Base-by-base conservation (phyloP, 2,329 filamentous ascomycete species). In the Microsporum ferrugineum region DNA sequence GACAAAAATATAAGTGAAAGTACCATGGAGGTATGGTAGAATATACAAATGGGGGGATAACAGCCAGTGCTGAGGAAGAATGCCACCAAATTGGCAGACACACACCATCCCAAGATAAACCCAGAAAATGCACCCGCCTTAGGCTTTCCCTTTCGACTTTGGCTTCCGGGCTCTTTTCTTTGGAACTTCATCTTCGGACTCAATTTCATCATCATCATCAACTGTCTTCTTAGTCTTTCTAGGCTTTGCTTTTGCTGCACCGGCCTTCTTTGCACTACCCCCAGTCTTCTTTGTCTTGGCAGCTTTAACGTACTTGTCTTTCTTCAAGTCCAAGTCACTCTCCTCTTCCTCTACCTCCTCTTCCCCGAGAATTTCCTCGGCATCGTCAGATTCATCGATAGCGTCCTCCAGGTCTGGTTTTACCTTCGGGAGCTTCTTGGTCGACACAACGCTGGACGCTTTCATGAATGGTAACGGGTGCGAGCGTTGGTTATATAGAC, bases 381-480 rank as follows among this genome's bases (percentile, higher is more conserved):
- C 88, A 49, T 84, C 84, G 53, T 95, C 92, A 3, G 90, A 91
- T 67, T 95, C 92, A 57, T 97, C 91, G 60, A 99, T 87, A 1
- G 91, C 94, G 75, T 99, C 94, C 75, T 99, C 94, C 36, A 99
- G 81, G 76, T 99, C 94, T 0, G 94, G 95, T 64, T 87, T 88
- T 56, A 92, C 90, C 73, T 83, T 84, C 31, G 84, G 78, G 45
- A 80, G 77, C 68, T 85, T 87, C 77, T 89, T 90, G 3, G 89
- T 85, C 2, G 84, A 88, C 7, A 84, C 73, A 14, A 94, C 82
- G 65, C 82, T 89, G 68, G 84, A 90, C 1, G 91, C 89, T 75
- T 96, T 97, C 85, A 97, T 96, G 76, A 96, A 99, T 0, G 94
- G 91, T 58, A 99, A 77, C 0, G 92, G 92, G 67, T 99, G 94